Percentiles rank a stretch among this genome's conserved stretches.
Evolutionary conservation across 2,329 filamentous ascomycete genomes (phyloP).

Genomic region (Cordyceps javanica): DNA sequence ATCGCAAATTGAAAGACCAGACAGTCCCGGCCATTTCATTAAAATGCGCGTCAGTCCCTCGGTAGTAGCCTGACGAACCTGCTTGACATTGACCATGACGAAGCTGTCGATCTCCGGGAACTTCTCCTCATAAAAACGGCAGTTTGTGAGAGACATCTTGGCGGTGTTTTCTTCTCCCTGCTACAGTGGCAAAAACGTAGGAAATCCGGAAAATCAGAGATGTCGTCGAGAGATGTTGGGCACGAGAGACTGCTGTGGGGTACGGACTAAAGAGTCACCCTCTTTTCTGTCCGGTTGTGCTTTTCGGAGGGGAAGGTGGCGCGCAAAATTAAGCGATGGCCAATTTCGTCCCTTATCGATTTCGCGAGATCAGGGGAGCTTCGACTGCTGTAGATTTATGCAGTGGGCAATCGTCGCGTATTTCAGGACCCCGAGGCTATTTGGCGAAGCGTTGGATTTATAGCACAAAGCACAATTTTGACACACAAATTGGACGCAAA

Average conservation of each 20-base stretch:
- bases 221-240: conserved; percentile 14
- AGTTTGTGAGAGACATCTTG: conserved; percentile 92
- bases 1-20: background rate
- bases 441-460: conserved; percentile 1
- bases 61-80: conserved; percentile 50
- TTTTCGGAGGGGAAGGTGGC: background rate
- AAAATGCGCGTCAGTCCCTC: background rate
- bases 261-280: conserved; percentile 10
- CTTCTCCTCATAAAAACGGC: conserved; percentile 96
- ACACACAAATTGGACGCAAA: conserved; percentile 30
- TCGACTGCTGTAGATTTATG: background rate
- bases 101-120: conserved; percentile 95
- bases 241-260: conserved; percentile 10
- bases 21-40: background rate
- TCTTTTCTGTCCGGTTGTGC: conserved; percentile 4
- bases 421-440: background rate
- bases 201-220: background rate
- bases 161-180: conserved; percentile 33
- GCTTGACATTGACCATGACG: conserved; percentile 99
- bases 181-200: conserved; percentile 1
- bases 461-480: conserved; percentile 33
- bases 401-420: conserved; percentile 7
- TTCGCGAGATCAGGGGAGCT: conserved; percentile 6
- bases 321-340: background rate
- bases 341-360: conserved; percentile 11